Conservation (phyloP, 768 basidiomycete genomes). For the Lentinula lateritia region DNA sequence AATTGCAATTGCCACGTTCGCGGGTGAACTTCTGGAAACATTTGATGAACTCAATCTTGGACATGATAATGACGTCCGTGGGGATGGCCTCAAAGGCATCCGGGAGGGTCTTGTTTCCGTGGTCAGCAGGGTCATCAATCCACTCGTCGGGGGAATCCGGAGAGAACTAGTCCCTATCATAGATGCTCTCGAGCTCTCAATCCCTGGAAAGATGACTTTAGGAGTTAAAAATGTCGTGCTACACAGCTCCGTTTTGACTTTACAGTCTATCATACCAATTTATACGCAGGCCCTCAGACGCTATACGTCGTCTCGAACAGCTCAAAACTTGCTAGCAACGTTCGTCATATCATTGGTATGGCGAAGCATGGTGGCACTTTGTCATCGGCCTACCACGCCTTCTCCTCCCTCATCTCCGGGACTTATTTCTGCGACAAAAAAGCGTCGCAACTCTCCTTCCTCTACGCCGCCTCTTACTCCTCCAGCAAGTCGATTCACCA, state of each 20-base stretch:
- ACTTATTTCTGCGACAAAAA: conserved; percentile 28
- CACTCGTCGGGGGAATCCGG: conserved; percentile 57
- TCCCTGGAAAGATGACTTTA: conserved; percentile 20
- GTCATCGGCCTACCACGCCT: conserved; percentile 47
- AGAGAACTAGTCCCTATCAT: conserved; percentile 56
- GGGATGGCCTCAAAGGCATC: conserved; percentile 63
- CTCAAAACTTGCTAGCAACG: conserved; percentile 61
- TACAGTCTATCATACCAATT: conserved; percentile 57
- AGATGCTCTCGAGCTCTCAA: conserved; percentile 48
- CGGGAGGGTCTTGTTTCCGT: conserved; percentile 69
- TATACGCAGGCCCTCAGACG: conserved; percentile 54
- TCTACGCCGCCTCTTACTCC: conserved; percentile 53
- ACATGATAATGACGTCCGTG: conserved; percentile 52
- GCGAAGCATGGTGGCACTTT: conserved; percentile 67
- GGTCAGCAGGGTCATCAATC: conserved; percentile 60
- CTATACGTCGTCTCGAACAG: conserved; percentile 45
- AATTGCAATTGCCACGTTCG: conserved; percentile 60
- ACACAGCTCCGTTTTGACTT: conserved; percentile 56
- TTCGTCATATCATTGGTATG: conserved; percentile 71
- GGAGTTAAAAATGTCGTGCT: conserved; percentile 25
- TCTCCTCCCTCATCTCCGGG: conserved; percentile 37
- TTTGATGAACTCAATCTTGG: conserved; percentile 67
- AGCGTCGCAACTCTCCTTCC: conserved; percentile 33
- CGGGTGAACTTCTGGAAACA: conserved; percentile 65
- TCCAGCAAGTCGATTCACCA: conserved; percentile 52